A percentile compares a stretch with the other conserved stretches of the same genome.
phyloP scores from a whole-genome alignment of 352 stramenopile genomes.

The Phytophthora sp. region DNA sequence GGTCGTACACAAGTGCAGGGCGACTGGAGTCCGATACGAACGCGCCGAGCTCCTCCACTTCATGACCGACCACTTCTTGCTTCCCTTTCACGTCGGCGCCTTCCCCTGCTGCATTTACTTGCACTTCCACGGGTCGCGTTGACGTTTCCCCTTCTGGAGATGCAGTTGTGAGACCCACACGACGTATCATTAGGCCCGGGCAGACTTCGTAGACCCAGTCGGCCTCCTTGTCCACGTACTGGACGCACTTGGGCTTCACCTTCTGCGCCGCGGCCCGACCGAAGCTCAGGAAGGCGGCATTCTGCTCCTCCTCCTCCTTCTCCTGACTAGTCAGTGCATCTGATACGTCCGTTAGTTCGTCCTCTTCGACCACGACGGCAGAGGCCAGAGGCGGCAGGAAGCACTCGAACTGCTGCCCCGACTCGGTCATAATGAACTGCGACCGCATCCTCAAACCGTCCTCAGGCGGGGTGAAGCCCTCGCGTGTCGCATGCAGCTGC shows the following conservation, averaged over 20 bases:
- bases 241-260: constrained; percentile 66
- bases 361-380: constrained; percentile 2
- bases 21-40: constrained; percentile 47
- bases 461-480: constrained; percentile 37
- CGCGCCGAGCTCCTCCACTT: constrained; percentile 48
- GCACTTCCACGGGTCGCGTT: constrained; percentile 18
- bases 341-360: not conserved
- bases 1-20: constrained; percentile 41
- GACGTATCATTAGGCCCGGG: constrained; percentile 57
- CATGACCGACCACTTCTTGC: constrained; percentile 14
- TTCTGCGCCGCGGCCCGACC: constrained; percentile 58
- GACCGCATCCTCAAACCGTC: constrained; percentile 35
- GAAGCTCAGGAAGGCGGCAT: constrained; percentile 49
- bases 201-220: constrained; percentile 79
- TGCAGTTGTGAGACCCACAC: constrained; percentile 38
- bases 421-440: constrained; percentile 69
- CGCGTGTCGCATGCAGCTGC: constrained; percentile 61
- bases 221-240: constrained; percentile 57
- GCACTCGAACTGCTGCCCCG: constrained; percentile 75
- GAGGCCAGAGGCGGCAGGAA: constrained; percentile 56
- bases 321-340: constrained; percentile 9
- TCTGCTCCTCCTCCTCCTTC: constrained; percentile 10
- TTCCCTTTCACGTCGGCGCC: constrained; percentile 1
- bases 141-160: constrained; percentile 6
- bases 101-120: constrained; percentile 24